Evolutionary conservation across 768 basidiomycete genomes (phyloP).

Genomic region (Thelephora aurantiotincta): DNA sequence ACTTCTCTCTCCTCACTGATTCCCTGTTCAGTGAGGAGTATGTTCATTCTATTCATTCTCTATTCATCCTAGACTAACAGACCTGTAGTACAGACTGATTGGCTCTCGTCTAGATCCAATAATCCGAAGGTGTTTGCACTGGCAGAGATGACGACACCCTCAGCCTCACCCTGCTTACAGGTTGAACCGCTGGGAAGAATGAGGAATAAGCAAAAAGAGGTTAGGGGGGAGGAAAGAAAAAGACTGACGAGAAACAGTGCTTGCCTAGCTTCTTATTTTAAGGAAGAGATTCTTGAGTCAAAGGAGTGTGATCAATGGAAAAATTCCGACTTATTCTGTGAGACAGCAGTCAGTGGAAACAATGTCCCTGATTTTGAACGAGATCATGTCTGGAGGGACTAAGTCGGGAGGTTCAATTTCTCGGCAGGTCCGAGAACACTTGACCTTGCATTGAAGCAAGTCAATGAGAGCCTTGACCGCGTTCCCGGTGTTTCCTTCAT

Average conservation of each 20-base stretch:
- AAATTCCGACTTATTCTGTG: conserved; percentile 92
- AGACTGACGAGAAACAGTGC: conserved; percentile 91
- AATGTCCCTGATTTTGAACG: conserved; percentile 99
- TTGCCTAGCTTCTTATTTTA: conserved; percentile 85
- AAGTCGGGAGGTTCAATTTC: conserved; percentile 86
- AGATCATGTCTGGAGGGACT: conserved; percentile 90
- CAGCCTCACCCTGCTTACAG: conserved; percentile 98
- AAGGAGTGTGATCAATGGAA: conserved; percentile 95
- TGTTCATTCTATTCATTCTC: no score
- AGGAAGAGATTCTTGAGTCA: conserved; percentile 95
- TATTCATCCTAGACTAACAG: no score
- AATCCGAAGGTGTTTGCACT: conserved; percentile 97
- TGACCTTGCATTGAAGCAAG: conserved; percentile 86
- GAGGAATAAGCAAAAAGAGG: conserved; percentile 6
- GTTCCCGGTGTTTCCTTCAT: conserved; percentile 89
- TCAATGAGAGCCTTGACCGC: conserved; percentile 99
- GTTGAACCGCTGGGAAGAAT: conserved; percentile 63
- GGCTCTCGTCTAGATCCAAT: no score
- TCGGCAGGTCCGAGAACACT: conserved; percentile 69
- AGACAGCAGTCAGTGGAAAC: conserved; percentile 97
- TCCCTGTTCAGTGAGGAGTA: no score
- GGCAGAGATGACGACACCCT: conserved; percentile 97
- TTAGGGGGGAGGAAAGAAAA: conserved; percentile 1
- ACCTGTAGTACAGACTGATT: no score
- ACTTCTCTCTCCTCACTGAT: no score